phyloP scores from a whole-genome alignment of 495 filamentous ascomycete genomes.

The Margaritispora aquatica region DNA sequence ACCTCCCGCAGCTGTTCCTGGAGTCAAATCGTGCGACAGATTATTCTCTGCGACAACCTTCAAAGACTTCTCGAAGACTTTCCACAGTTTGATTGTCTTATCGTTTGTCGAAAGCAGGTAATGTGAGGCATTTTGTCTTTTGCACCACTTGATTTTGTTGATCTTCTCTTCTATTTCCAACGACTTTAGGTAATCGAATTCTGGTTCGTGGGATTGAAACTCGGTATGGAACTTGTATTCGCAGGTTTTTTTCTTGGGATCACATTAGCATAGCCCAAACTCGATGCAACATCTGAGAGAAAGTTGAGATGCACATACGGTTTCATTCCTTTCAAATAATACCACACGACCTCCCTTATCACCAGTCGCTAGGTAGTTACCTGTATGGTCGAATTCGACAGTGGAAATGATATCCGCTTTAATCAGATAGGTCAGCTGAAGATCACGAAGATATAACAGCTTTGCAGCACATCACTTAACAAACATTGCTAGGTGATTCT shows the following conservation, averaged over 20 bases:
- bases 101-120: constrained; percentile 98
- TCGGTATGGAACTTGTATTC: constrained; percentile 99
- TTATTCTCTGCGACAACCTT: constrained; percentile 99
- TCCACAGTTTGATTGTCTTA: constrained; percentile 99
- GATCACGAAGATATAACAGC: not conserved
- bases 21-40: constrained; percentile 88
- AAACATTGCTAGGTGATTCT: not conserved
- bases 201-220: constrained; percentile 98
- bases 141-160: constrained; percentile 99
- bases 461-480: not conserved
- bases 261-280: not conserved
- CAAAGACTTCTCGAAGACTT: constrained; percentile 98
- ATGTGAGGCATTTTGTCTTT: constrained; percentile 94
- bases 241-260: constrained; percentile 91
- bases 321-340: constrained; percentile 95
- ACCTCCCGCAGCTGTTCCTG: constrained; percentile 65
- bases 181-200: constrained; percentile 99
- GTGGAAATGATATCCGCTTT: constrained; percentile 98
- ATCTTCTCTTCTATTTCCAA: constrained; percentile 99
- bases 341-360: constrained; percentile 97
- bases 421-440: constrained; percentile 12
- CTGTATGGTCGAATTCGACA: constrained; percentile 98
- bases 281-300: too few species aligned
- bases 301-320: constrained; percentile 54
- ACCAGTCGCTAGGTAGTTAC: constrained; percentile 95